These are phyloP conservation scores for Tilletia walkeri DNA, from an alignment of 1,284 basidiomycete species.

Conservation along the genomic window DNA sequence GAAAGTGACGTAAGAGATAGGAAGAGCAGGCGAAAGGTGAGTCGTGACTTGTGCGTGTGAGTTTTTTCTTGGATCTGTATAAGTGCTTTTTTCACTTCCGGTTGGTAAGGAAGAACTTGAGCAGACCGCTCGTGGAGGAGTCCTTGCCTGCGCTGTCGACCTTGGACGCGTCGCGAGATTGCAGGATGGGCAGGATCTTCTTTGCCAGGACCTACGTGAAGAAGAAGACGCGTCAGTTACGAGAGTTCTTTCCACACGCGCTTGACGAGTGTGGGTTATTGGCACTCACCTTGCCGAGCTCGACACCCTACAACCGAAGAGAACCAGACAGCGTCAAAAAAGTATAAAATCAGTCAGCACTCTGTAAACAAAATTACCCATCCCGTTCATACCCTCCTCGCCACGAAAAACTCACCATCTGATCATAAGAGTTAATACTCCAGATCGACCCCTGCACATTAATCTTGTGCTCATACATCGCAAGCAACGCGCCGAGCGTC, in stretches of 20 bases:
- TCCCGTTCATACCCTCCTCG: conserved; percentile 18
- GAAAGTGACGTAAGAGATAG: no score
- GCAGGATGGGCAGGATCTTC: conserved; percentile 85
- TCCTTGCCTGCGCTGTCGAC: conserved; percentile 74
- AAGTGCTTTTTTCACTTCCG: conserved; percentile 1
- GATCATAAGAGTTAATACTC: conserved; percentile 92
- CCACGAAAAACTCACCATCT: conserved; percentile 58
- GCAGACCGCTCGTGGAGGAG: conserved; percentile 62
- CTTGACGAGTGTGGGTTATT: no score
- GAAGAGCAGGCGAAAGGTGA: no score
- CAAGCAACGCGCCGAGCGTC: conserved; percentile 82
- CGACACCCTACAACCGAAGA: conserved; percentile 66
- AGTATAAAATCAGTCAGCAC: background rate
- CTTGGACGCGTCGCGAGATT: conserved; percentile 66
- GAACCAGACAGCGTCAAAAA: background rate
- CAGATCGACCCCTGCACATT: conserved; percentile 95
- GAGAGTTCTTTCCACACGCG: no score
- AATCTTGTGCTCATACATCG: conserved; percentile 98
- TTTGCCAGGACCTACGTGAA: conserved; percentile 67
- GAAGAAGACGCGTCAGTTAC: background rate
- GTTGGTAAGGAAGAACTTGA: conserved; percentile 47
- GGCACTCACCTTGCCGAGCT: conserved; percentile 79
- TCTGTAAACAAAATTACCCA: no score
- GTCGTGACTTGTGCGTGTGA: no score
- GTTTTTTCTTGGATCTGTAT: no score